A percentile compares a stretch with the other conserved stretches of the same genome.
These are phyloP conservation scores for Paulownia fortunei DNA, from an alignment of 257 asterid genomes.

Conservation along the genomic window DNA sequence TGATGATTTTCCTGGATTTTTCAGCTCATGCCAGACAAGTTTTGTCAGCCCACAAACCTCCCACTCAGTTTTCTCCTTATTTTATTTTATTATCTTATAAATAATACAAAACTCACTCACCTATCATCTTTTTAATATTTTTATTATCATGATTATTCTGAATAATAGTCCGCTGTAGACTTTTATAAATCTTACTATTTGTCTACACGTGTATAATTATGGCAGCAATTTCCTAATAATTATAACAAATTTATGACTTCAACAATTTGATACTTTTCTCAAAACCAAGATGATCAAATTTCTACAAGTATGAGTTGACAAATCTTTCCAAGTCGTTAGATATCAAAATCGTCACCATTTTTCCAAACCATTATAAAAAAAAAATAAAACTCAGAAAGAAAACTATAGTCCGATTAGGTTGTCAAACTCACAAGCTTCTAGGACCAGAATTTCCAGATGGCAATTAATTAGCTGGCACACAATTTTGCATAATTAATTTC, in stretches of 20 bases:
- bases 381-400: too few relatives aligned
- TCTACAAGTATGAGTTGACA: conserved; percentile 37
- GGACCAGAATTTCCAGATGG: background rate
- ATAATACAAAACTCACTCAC: conserved; percentile 12
- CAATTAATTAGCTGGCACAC: conserved; percentile 7
- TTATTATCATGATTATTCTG: background rate
- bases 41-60: conserved; percentile 43
- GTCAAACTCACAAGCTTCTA: conserved; percentile 7
- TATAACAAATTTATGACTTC: background rate
- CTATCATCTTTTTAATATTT: conserved; percentile 1
- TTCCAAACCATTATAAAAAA: background rate
- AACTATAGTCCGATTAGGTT: conserved; percentile 1
- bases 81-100: background rate
- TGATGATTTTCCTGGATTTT: conserved; percentile 23
- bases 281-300: too few relatives aligned
- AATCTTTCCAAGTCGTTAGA: conserved; percentile 12
- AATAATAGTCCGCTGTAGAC: conserved; percentile 9
- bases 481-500: background rate
- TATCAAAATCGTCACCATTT: background rate
- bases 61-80: conserved; percentile 23
- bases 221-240: conserved; percentile 3
- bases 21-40: conserved; percentile 45
- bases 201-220: conserved; percentile 30
- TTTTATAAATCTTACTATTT: conserved; percentile 20
- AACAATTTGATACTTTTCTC: background rate